phyloP scores from a whole-genome alignment of 2,329 filamentous ascomycete genomes.

The Paecilomyces niveus region DNA sequence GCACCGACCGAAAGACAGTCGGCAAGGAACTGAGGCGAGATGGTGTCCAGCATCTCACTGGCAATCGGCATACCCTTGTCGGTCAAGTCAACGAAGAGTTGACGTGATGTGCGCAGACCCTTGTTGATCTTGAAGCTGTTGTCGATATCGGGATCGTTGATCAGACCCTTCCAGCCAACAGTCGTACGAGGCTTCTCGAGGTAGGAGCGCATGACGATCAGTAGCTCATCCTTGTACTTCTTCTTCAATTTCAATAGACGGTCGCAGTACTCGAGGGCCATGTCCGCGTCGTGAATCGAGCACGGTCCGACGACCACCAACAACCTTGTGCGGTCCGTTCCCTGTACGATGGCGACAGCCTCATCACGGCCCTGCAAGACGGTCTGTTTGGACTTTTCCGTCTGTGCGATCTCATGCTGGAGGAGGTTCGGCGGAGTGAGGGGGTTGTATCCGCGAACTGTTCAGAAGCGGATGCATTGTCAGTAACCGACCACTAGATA shows the following conservation, averaged over 20 bases:
- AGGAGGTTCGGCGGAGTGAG: constrained; percentile 89
- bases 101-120: constrained; percentile 74
- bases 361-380: constrained; percentile 56
- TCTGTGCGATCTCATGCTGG: constrained; percentile 74
- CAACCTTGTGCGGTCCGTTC: constrained; percentile 51
- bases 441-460: constrained; percentile 85
- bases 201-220: constrained; percentile 97
- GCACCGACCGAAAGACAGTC: constrained; percentile 88
- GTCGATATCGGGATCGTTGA: constrained; percentile 98
- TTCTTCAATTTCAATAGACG: constrained; percentile 72
- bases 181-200: constrained; percentile 97
- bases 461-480: constrained; percentile 2
- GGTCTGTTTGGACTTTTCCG: constrained; percentile 39
- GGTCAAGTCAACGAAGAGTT: constrained; percentile 91
- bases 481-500: constrained; percentile 1
- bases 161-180: constrained; percentile 96
- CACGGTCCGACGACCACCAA: constrained; percentile 88
- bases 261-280: constrained; percentile 89
- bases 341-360: constrained; percentile 54
- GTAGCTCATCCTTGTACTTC: constrained; percentile 80
- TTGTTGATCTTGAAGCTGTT: constrained; percentile 99
- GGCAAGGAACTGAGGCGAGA: constrained; percentile 92
- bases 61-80: constrained; percentile 91
- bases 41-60: constrained; percentile 96
- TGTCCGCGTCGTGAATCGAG: constrained; percentile 90